Conservation (phyloP, 495 filamentous ascomycete species). For the Penicillium psychrofluorescens region DNA sequence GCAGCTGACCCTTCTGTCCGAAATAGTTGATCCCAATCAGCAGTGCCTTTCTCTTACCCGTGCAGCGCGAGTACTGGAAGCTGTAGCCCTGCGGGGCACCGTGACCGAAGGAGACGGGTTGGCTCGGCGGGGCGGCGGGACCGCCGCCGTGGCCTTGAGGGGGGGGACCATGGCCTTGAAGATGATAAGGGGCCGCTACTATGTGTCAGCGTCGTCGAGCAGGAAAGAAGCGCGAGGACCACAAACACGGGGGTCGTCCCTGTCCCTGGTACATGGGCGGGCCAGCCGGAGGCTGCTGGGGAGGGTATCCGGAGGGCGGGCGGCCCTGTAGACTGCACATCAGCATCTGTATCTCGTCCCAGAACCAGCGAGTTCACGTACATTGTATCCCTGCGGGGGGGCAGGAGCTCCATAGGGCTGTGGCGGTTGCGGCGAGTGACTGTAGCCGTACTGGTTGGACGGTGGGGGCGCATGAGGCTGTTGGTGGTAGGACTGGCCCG, state of each 20-base stretch:
- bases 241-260: constrained; percentile 31
- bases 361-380: constrained; percentile 11
- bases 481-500: constrained; percentile 40
- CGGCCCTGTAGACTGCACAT: constrained; percentile 14
- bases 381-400: constrained; percentile 38
- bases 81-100: constrained; percentile 73
- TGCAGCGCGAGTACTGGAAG: constrained; percentile 90
- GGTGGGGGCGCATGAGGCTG: constrained; percentile 27
- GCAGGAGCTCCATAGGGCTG: constrained; percentile 33
- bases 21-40: constrained; percentile 99
- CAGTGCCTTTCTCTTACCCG: constrained; percentile 83
- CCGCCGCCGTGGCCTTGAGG: constrained; percentile 18
- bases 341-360: constrained; percentile 2
- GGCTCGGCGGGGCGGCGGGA: constrained; percentile 35
- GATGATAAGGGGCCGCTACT: constrained; percentile 22
- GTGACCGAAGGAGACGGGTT: constrained; percentile 57
- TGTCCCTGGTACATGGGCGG: constrained; percentile 28
- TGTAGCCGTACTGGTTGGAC: constrained; percentile 39
- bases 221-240: neutral
- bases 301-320: constrained; percentile 22
- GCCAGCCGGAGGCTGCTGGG: constrained; percentile 28
- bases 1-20: constrained; percentile 79
- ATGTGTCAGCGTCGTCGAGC: neutral
- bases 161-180: too few species aligned
- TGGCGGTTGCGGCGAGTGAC: constrained; percentile 33